These are phyloP conservation scores for Wickerhamiella occidentalis DNA, from an alignment of 805 yeast genomes.

Conservation along the genomic window DNA sequence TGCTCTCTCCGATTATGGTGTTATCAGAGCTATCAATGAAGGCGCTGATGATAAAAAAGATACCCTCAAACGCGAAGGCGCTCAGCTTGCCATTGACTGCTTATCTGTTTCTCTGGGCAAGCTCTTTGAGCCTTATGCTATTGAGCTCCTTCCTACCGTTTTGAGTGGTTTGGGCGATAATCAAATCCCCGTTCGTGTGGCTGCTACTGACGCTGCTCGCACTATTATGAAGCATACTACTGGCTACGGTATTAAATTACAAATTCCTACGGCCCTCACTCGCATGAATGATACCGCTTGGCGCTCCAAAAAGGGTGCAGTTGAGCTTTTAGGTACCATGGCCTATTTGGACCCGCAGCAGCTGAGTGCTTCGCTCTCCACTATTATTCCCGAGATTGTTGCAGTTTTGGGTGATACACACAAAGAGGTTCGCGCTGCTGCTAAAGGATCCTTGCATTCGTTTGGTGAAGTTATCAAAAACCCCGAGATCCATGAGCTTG, in stretches of 20 bases:
- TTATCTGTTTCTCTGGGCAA: slow-evolving; percentile 64
- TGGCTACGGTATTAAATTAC: slow-evolving; percentile 76
- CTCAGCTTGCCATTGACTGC: slow-evolving; percentile 74
- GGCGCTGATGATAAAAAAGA: slow-evolving; percentile 83
- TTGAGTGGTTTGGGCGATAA: slow-evolving; percentile 77
- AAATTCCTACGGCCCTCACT: slow-evolving; percentile 81
- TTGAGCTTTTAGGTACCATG: slow-evolving; percentile 92
- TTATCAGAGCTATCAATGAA: slow-evolving; percentile 59
- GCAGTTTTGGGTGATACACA: slow-evolving; percentile 90
- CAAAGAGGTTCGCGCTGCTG: slow-evolving; percentile 93
- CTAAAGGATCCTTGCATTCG: slow-evolving; percentile 72
- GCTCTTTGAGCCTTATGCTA: slow-evolving; percentile 85
- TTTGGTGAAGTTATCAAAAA: slow-evolving; percentile 96
- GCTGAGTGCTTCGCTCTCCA: slow-evolving; percentile 74
- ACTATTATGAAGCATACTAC: slow-evolving; percentile 85
- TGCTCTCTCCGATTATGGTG: slow-evolving; percentile 60
- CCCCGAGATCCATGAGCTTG: slow-evolving; percentile 90
- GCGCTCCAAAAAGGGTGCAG: slow-evolving; percentile 96
- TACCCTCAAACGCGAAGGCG: slow-evolving; percentile 68
- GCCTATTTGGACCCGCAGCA: slow-evolving; percentile 94
- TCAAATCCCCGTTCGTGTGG: slow-evolving; percentile 72
- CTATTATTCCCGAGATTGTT: slow-evolving; percentile 91
- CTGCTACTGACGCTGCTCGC: slow-evolving; percentile 78
- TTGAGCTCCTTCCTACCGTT: slow-evolving; percentile 73
- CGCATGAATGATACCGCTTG: slow-evolving; percentile 83